Conservation (phyloP, 192 early-diverging fungal genomes). For the Backusella circina region DNA sequence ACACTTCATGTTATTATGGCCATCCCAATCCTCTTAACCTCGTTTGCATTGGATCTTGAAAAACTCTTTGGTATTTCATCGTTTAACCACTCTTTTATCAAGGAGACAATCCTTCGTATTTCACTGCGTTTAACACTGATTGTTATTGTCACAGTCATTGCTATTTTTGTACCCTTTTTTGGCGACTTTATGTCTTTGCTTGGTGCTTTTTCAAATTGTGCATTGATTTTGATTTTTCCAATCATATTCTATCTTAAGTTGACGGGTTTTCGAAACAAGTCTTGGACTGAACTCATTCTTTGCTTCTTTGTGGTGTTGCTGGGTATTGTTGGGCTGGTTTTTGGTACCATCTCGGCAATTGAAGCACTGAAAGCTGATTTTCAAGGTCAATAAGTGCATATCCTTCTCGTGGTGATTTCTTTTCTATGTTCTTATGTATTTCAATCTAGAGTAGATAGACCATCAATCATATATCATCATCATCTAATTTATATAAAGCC, state of each 20-base stretch:
- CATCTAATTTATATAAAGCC: background rate
- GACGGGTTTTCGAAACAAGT: slow-evolving; percentile 48
- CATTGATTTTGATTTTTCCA: slow-evolving; percentile 70
- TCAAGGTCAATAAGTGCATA: background rate
- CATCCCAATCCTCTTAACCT: slow-evolving; percentile 67
- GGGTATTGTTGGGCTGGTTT: slow-evolving; percentile 24
- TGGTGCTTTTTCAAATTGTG: slow-evolving; percentile 65
- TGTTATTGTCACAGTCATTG: slow-evolving; percentile 44
- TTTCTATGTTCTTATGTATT: background rate
- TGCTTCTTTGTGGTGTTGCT: slow-evolving; percentile 14
- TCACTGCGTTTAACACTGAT: slow-evolving; percentile 53
- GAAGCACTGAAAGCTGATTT: slow-evolving; percentile 18
- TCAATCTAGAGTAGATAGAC: background rate
- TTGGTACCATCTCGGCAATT: slow-evolving; percentile 20
- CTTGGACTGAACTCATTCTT: background rate
- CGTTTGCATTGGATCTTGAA: slow-evolving; percentile 65
- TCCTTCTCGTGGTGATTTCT: background rate
- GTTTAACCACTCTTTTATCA: slow-evolving; percentile 25
- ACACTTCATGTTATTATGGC: slow-evolving; percentile 77
- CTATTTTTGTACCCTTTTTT: slow-evolving; percentile 73
- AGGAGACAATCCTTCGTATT: slow-evolving; percentile 51
- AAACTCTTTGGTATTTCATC: slow-evolving; percentile 45
- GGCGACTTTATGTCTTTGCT: slow-evolving; percentile 73
- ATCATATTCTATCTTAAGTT: slow-evolving; percentile 67
- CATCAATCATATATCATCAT: background rate